phyloP scores from a whole-genome alignment of 1,139 yeast genomes.

The Debaryomyces nepalensis region DNA sequence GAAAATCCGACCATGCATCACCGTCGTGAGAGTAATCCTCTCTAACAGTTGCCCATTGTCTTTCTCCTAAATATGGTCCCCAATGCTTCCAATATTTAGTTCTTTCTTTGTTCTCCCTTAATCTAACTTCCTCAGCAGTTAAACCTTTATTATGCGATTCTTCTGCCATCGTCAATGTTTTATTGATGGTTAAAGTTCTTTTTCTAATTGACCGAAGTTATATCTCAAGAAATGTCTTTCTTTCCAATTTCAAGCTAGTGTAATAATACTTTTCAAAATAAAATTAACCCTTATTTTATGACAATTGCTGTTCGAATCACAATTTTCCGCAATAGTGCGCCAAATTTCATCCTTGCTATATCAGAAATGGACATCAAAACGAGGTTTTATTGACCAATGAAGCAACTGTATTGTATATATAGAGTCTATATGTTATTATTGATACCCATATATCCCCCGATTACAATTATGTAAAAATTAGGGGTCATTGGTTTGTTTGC shows the following conservation, averaged over 20 bases:
- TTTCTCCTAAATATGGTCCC: constrained; percentile 92
- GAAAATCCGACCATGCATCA: constrained; percentile 92
- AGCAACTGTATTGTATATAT: no score
- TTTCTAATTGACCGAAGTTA: no score
- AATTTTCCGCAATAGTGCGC: constrained; percentile 8
- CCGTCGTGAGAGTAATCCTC: constrained; percentile 90
- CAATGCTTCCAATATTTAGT: constrained; percentile 79
- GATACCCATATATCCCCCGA: no score
- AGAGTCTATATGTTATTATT: no score
- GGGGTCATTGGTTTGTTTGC: no score
- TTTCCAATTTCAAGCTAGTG: no score
- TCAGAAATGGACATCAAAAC: not conserved
- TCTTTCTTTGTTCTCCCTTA: constrained; percentile 60
- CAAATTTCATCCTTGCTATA: constrained; percentile 6
- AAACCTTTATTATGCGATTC: constrained; percentile 16
- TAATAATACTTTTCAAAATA: not conserved
- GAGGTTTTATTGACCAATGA: no score
- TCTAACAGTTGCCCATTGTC: constrained; percentile 94
- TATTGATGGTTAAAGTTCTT: not conserved
- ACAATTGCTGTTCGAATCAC: constrained; percentile 4
- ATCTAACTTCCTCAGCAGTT: constrained; percentile 71
- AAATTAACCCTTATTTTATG: not conserved
- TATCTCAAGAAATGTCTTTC: no score
- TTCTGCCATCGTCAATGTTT: constrained; percentile 5
- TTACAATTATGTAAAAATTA: no score